phyloP scores from a whole-genome alignment of 192 early-diverging fungal genomes.

The Geosiphon pyriformis region DNA sequence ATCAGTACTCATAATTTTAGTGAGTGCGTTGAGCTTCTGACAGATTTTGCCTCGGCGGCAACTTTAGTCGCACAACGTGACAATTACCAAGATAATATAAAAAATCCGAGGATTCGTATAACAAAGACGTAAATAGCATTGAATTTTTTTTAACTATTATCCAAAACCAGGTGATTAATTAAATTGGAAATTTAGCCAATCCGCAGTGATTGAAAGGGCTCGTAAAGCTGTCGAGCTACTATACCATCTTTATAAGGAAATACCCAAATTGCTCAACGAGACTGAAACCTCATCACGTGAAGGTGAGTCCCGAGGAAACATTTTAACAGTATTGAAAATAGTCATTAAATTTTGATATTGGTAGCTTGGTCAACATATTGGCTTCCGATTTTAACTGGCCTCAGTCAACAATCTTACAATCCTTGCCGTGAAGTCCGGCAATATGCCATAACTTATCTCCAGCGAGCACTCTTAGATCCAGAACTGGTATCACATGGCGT shows the following conservation, averaged over 20 bases:
- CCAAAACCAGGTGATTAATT: slow-evolving; percentile 33
- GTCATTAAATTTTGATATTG: slow-evolving; percentile 1
- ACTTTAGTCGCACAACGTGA: slow-evolving; percentile 30
- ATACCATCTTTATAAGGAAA: slow-evolving; percentile 54
- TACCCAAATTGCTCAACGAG: slow-evolving; percentile 38
- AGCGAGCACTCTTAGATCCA: slow-evolving; percentile 64
- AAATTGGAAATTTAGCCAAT: slow-evolving; percentile 33
- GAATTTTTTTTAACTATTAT: slow-evolving; percentile 25
- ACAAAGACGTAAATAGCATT: neutral
- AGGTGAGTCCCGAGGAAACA: slow-evolving; percentile 40
- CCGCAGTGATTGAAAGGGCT: slow-evolving; percentile 54
- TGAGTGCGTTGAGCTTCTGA: slow-evolving; percentile 67
- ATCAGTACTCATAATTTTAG: slow-evolving; percentile 61
- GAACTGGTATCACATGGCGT: slow-evolving; percentile 43
- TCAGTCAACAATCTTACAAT: slow-evolving; percentile 71
- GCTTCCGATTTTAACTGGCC: slow-evolving; percentile 68
- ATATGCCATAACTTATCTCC: slow-evolving; percentile 73
- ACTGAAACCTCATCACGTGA: slow-evolving; percentile 38
- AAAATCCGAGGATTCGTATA: slow-evolving; percentile 5
- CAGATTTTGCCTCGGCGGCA: slow-evolving; percentile 55
- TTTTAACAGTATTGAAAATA: slow-evolving; percentile 25
- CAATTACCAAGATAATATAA: neutral
- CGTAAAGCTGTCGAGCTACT: slow-evolving; percentile 62
- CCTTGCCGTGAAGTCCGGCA: slow-evolving; percentile 76
- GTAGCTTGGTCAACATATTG: slow-evolving; percentile 71